Evolutionary conservation across 345 rosid species (phyloP), one percentile per base, ranked within the genome.

Genomic region (Sonneratia alba): DNA sequence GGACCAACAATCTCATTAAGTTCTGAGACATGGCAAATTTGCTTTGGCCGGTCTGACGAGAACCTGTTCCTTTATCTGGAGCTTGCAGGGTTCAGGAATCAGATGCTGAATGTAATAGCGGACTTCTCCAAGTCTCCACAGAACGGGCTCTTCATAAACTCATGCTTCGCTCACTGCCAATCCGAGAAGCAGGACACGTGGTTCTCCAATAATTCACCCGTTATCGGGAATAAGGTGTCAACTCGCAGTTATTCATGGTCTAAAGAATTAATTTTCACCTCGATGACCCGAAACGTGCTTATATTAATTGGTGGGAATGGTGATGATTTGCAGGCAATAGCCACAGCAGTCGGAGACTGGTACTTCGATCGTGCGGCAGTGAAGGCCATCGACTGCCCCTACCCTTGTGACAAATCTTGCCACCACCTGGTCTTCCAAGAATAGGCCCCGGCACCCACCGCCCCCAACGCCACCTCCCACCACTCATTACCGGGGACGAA

Each of bases 131-230:
- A 74, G 85, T 88, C 96, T 36, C 79, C 78, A 77, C 76, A 87
- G 70, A 90, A 90, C 6, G 99, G 99, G 3, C 61, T 89, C 42
- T 95, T 92, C 76, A 87, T 95, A 81, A 95, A 92, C 71, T 95
- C 99, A 6, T 92, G 98, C 70, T 95, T 95, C 56, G 94, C 97
- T 79, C 99, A 95, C 71, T 95, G 97, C 84, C 97, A 95, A 78
- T 77, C 97, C 2, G 99, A 95, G 80, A 88, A 91, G 77, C 98
- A 89, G 77, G 98, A 95, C 70, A 91, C 99, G 45, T 95, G 99
- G 98, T 92, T 92, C 12, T 90, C 96, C 0, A 88, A 89, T 74
- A 73, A 87, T 85, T 90, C 99, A 78, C 99, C 97, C n/a, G 83
- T 87, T 62, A 74, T 89, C 11, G 76, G 82, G 42, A 85, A 85